Base-by-base conservation (phyloP, 768 basidiomycete genomes). In the Termitomyces sp. region DNA sequence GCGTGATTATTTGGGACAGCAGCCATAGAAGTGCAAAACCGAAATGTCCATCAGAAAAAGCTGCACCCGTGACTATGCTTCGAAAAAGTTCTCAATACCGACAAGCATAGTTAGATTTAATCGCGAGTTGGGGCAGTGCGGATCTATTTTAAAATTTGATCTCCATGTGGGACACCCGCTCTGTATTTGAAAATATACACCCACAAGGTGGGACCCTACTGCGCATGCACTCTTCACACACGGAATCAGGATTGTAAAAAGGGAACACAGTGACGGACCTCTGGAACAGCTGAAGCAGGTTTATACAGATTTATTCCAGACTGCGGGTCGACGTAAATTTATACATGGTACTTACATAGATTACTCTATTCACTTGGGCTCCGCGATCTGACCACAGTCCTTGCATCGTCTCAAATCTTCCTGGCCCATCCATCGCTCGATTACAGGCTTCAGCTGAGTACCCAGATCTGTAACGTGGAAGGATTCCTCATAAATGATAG, bases 381-480 rank as follows among this genome's bases (percentile, higher is more conserved):
- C 69, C 24, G 75, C 74, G 7, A 76, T 63, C 14, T 62, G 60
- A 1, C 91, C 91, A 67, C 95, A 90, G 18, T 13, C 51, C 18
- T 52, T 51, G 30, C 49, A 51, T 16, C 49, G 33, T 36, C 49
- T 51, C 22, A 79, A 63, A 93, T 88, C 62, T 65, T 65, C 65
- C 96, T 98, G 24, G 90, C 84, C 33, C 98, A 78, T 89, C 94
- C 94, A 97, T 24, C 79, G 75, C 65, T 93, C 78, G 58, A 98
- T 97, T 49, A 94, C 79, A 0, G 94, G 91, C 73, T 96, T 96
- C 54, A 98, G 77, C 73, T 98, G 95, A 13, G 89, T 90, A 44
- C 94, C 96, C 30, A 98, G 82, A 66, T 98, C 93, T 0, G 86
- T 87, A 60, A 90, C 88, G 67, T 94, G 92, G 68, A 98, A 93